These are phyloP conservation scores for Prunus mira DNA, from an alignment of 306 rosid genomes.

Conservation along the genomic window DNA sequence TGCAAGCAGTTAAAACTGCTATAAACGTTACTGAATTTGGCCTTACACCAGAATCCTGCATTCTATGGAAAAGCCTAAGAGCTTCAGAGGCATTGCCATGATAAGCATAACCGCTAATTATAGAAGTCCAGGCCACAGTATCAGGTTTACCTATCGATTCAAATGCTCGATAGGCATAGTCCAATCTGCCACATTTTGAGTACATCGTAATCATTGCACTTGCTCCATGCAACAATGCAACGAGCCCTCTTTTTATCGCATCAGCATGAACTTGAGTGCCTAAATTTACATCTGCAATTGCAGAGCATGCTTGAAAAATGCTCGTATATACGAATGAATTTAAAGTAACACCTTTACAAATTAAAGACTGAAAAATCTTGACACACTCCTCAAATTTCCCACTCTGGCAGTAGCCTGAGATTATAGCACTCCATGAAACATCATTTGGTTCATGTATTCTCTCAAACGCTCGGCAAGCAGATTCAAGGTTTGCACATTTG, in stretches of 20 bases:
- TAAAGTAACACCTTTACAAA: constrained; percentile 39
- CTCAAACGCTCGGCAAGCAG: constrained; percentile 46
- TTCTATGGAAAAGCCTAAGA: constrained; percentile 36
- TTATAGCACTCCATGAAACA: constrained; percentile 58
- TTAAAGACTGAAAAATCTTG: constrained; percentile 40
- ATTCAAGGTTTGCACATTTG: constrained; percentile 47
- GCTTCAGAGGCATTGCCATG: constrained; percentile 59
- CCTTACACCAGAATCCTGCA: constrained; percentile 43
- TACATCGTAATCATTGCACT: constrained; percentile 68
- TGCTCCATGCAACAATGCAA: constrained; percentile 44
- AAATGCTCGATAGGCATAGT: constrained; percentile 49
- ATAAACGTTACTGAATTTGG: constrained; percentile 56
- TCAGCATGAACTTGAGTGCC: constrained; percentile 60
- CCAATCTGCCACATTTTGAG: constrained; percentile 58
- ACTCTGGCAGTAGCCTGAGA: constrained; percentile 53
- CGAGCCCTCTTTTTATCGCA: constrained; percentile 52
- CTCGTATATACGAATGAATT: constrained; percentile 53
- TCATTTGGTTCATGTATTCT: constrained; percentile 53
- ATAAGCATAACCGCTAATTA: constrained; percentile 51
- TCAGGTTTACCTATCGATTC: constrained; percentile 50
- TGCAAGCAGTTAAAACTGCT: constrained; percentile 55
- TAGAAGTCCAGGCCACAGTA: constrained; percentile 58
- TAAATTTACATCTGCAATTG: constrained; percentile 40
- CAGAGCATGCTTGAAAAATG: constrained; percentile 61
- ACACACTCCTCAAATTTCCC: constrained; percentile 48